phyloP scores from a whole-genome alignment of 495 filamentous ascomycete genomes.

The Venustampulla echinocandica region DNA sequence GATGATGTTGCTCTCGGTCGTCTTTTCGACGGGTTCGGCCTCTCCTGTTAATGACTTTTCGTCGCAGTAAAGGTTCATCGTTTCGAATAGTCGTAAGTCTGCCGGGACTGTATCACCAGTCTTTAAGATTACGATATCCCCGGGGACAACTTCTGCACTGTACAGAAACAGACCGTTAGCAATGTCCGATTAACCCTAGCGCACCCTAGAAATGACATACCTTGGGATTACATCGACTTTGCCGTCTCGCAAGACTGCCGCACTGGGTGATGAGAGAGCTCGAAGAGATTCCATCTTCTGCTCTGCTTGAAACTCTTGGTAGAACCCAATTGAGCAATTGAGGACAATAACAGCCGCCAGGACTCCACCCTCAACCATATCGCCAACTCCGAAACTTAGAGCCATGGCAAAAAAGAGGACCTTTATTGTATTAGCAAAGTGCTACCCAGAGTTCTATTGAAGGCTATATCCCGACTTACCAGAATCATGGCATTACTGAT shows the following conservation, averaged over 20 bases:
- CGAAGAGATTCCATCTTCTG: conserved; percentile 79
- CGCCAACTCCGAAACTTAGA: conserved; percentile 67
- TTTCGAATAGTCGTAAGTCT: conserved; percentile 65
- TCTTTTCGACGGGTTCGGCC: conserved; percentile 48
- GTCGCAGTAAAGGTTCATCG: conserved; percentile 68
- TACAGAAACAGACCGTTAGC: conserved; percentile 11
- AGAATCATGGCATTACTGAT: conserved; percentile 60
- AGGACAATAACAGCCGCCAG: conserved; percentile 72
- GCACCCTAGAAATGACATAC: conserved; percentile 24
- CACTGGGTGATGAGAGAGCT: conserved; percentile 69
- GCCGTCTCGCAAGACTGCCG: conserved; percentile 66
- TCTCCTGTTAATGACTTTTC: conserved; percentile 69
- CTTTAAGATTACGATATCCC: conserved; percentile 71
- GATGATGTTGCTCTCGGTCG: conserved; percentile 25
- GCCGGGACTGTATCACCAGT: conserved; percentile 80
- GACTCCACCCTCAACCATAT: conserved; percentile 79
- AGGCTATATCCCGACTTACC: conserved; percentile 41
- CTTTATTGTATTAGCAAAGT: conserved; percentile 30
- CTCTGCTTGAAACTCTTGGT: conserved; percentile 76
- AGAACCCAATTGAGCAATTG: conserved; percentile 72
- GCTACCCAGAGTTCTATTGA: no score
- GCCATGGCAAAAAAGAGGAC: conserved; percentile 80
- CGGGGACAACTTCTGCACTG: conserved; percentile 68
- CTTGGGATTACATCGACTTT: conserved; percentile 52
- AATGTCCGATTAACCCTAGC: background rate